phyloP scores from a whole-genome alignment of 2,329 filamentous ascomycete species.

The Botrytis elliptica region DNA sequence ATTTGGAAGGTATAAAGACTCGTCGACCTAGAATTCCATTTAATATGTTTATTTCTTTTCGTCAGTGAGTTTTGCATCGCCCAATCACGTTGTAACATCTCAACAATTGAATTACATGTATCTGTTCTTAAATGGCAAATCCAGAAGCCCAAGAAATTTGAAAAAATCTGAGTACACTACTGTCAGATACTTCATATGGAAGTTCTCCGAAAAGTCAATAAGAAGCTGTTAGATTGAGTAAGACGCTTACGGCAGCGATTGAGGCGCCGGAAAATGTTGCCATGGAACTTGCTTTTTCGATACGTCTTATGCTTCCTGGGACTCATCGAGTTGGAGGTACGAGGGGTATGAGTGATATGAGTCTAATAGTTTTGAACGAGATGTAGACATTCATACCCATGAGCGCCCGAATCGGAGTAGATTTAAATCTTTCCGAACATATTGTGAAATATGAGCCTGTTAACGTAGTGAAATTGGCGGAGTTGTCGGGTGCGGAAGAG shows the following conservation, averaged over 20 bases:
- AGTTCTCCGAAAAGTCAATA: neutral
- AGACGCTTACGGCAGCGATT: neutral
- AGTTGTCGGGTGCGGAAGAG: neutral
- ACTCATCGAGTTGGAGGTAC: neutral
- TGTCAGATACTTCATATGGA: neutral
- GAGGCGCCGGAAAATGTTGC: neutral
- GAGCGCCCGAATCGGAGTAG: neutral
- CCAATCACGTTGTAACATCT: neutral
- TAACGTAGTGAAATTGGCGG: neutral
- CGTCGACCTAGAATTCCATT: neutral
- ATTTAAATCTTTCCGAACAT: neutral
- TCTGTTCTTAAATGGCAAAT: neutral
- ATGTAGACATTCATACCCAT: neutral
- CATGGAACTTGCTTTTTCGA: neutral
- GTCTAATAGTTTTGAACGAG: too few species aligned
- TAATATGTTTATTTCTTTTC: neutral
- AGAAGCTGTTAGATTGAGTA: neutral
- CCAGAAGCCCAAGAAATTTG: neutral
- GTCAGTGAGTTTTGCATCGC: neutral
- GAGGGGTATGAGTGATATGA: too few species aligned
- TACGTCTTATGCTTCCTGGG: neutral
- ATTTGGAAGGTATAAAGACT: neutral
- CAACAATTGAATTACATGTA: neutral
- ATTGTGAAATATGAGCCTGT: neutral
- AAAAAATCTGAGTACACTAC: neutral